Evolutionary conservation across 2,329 filamentous ascomycete genomes (phyloP).

Genomic region (Trichoderma arundinaceum): DNA sequence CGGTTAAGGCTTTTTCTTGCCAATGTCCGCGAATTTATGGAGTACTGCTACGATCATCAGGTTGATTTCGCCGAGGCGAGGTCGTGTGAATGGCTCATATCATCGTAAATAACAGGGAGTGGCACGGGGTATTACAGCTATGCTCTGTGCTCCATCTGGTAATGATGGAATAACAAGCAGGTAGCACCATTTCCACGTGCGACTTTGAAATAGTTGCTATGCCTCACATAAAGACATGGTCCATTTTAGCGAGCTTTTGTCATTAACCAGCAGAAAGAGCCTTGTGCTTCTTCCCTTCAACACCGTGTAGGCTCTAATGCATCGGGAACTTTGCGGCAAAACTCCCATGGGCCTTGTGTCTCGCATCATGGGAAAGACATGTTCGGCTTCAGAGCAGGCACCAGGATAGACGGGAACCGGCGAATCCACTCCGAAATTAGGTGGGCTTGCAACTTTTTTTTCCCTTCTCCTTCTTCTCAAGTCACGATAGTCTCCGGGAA

Average conservation of each 20-base stretch:
- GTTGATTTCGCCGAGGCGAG: not conserved
- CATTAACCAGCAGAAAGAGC: too few relatives aligned
- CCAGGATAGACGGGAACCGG: constrained; percentile 11
- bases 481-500: not conserved
- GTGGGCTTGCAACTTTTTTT: not conserved
- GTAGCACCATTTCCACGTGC: too few relatives aligned
- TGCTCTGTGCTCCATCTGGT: not conserved
- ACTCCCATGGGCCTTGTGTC: not conserved
- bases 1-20: too few relatives aligned
- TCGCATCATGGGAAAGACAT: not conserved
- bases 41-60: too few relatives aligned
- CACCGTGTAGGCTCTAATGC: too few relatives aligned
- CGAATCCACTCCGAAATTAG: constrained; percentile 16
- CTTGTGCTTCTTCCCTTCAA: too few relatives aligned
- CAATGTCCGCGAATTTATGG: too few relatives aligned
- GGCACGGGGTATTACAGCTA: too few relatives aligned
- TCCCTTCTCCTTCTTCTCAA: not conserved
- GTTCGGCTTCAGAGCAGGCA: constrained; percentile 1
- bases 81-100: not conserved
- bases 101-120: not conserved
- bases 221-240: too few relatives aligned
- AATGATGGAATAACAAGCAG: too few relatives aligned
- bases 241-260: too few relatives aligned
- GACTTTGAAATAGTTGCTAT: too few relatives aligned
- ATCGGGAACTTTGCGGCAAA: not conserved